phyloP scores from a whole-genome alignment of 2,329 filamentous ascomycete species.

The Bipolaris cookei region DNA sequence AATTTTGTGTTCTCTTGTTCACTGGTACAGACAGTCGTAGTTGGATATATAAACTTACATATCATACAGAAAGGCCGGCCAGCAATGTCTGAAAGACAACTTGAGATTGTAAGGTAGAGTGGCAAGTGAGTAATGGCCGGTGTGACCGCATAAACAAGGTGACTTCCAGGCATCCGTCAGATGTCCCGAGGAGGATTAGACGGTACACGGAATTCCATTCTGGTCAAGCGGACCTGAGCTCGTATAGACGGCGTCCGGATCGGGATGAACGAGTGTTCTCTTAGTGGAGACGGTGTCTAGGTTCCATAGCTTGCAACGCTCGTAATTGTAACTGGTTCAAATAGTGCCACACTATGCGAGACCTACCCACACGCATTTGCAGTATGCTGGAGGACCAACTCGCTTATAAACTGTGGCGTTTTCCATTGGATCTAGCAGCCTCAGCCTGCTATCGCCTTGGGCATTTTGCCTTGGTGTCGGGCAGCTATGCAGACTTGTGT shows the following conservation, averaged over 20 bases:
- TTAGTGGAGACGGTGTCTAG: neutral
- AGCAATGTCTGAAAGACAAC: neutral
- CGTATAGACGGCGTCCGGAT: conserved; percentile 2
- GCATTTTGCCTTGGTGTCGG: conserved; percentile 16
- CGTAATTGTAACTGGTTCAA: neutral
- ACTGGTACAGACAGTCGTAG: neutral
- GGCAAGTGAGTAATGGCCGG: neutral
- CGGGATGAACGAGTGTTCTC: neutral
- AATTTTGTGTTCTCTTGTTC: neutral
- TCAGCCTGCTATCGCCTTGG: conserved; percentile 31
- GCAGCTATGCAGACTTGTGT: conserved; percentile 20
- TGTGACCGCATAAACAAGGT: neutral
- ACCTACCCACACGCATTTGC: neutral
- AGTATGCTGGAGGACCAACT: conserved; percentile 23
- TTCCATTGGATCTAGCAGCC: conserved; percentile 28
- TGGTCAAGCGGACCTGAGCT: neutral
- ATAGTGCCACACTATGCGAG: neutral
- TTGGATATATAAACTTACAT: neutral
- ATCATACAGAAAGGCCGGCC: neutral
- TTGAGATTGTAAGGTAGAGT: neutral
- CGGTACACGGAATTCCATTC: neutral
- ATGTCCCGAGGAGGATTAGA: neutral
- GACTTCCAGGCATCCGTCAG: neutral
- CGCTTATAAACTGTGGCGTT: conserved; percentile 23
- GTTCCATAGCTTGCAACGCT: neutral